phyloP scores from a whole-genome alignment of 2,329 filamentous ascomycete genomes.

The Nemania serpens region DNA sequence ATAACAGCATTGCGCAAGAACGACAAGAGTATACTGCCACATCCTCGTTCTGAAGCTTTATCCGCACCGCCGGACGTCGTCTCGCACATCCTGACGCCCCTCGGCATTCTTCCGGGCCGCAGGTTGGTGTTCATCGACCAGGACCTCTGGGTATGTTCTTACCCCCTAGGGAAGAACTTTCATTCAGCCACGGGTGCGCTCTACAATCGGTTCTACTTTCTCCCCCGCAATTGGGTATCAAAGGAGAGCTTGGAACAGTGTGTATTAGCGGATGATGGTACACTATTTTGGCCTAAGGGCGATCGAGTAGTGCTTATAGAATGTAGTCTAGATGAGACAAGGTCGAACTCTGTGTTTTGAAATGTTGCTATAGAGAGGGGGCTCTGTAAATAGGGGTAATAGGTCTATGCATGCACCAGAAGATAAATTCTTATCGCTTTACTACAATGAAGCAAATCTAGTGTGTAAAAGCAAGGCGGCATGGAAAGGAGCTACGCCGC shows the following conservation, averaged over 20 bases:
- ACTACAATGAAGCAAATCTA: no score
- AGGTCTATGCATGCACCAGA: no score
- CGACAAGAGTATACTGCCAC: background rate
- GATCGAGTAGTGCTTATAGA: conserved; percentile 8
- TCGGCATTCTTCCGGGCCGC: background rate
- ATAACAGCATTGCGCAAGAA: background rate
- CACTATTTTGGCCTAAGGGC: conserved; percentile 7
- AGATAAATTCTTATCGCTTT: no score
- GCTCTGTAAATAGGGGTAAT: no score
- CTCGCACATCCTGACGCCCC: conserved; percentile 6
- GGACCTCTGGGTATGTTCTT: conserved; percentile 5
- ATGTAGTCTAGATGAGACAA: conserved; percentile 7
- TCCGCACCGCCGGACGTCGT: background rate
- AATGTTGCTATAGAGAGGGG: background rate
- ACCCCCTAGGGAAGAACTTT: background rate
- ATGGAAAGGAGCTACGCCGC: no score
- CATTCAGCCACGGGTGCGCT: background rate
- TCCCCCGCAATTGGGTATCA: conserved; percentile 5
- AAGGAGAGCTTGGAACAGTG: conserved; percentile 8
- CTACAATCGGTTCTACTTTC: conserved; percentile 11
- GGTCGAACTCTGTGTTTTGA: background rate
- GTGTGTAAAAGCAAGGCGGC: no score
- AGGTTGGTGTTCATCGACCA: conserved; percentile 5
- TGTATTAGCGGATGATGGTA: conserved; percentile 1
- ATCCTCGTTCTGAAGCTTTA: background rate